Evolutionary conservation across 2,329 filamentous ascomycete species (phyloP), one percentile per base, ranked within the genome.

Genomic region (Colletotrichum gloeosporioides): DNA sequence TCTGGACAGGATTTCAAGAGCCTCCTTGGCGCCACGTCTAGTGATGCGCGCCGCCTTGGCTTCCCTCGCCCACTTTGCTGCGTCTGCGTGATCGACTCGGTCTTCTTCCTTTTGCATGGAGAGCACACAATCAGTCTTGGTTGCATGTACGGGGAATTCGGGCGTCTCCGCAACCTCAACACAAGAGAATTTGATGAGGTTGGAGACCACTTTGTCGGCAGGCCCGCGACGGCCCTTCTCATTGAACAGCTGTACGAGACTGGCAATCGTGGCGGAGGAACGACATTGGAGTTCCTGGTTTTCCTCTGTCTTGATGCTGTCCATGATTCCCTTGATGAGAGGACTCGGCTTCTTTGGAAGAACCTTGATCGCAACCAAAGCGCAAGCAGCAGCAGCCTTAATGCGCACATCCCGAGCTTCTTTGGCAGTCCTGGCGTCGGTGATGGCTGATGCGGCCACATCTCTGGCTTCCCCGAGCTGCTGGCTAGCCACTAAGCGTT

Each of bases 41-140:
- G 96, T 98, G 80, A 98, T 95, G 22, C 95, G 92, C 22, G 97
- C 98, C 62, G 95, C 95, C 85, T 93, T 96, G 34, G 95, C 95
- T 84, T 99, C 97, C 78, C 91, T 92, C 39, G 97, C 97, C 85
- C 96, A 99, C 82, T 95, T 96, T 36, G 92, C 95, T 31, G 95
- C 95, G 86, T 99, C 96, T 1, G 94, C 92, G 80, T 98, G 96
- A 80, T 99, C 97, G 79, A 96, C 93, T 61, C 97, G 92, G 81
- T 99, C 97, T 85, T 99, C 97, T 82, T 99, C 97, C 85, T 99
- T 99, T 80, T 96, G 95, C 84, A 99, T 93, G 0, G 97, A 99
- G 18, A 99, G 87, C 72, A 99, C 97, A 16, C 94, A 93, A 78
- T 93, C 92, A 62, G 93, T 94, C 81, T 98, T 93, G 59, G 89